Conservation (phyloP, 345 rosid species). For the Rhizophora apiculata region DNA sequence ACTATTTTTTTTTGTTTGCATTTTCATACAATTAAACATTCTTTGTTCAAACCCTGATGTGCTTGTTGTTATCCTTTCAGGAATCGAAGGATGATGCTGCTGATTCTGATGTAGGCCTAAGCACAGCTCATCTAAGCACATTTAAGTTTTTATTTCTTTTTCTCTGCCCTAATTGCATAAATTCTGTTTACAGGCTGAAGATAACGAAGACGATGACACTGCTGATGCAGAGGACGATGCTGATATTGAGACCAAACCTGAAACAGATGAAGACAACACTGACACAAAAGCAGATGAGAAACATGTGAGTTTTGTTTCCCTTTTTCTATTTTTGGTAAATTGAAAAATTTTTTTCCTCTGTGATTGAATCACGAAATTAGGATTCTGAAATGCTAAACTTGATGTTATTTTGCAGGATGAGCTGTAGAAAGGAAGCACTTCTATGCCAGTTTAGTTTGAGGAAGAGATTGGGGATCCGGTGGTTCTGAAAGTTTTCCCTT, state of each 20-base stretch:
- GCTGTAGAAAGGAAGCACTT: slow-evolving; percentile 44
- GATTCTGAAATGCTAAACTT: neutral
- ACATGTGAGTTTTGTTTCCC: slow-evolving; percentile 30
- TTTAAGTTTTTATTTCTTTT: neutral
- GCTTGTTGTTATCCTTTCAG: slow-evolving; percentile 30
- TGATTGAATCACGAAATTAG: neutral
- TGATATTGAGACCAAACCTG: slow-evolving; percentile 42
- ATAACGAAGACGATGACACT: slow-evolving; percentile 45
- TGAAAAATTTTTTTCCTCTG: neutral
- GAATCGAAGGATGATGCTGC: slow-evolving; percentile 59
- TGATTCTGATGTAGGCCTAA: slow-evolving; percentile 71
- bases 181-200: slow-evolving; percentile 54
- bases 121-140: neutral
- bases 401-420: slow-evolving; percentile 53
- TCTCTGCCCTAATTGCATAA: slow-evolving; percentile 9
- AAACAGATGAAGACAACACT: slow-evolving; percentile 28
- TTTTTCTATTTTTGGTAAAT: too few relatives aligned
- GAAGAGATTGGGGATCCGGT: neutral
- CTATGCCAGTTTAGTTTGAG: neutral
- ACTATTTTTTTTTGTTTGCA: neutral
- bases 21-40: neutral
- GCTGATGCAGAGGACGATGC: slow-evolving; percentile 42
- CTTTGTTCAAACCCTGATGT: slow-evolving; percentile 7
- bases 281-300: slow-evolving; percentile 33
- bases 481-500: neutral